These are phyloP conservation scores for Astrocystis sublimbata DNA, from an alignment of 495 filamentous ascomycete species.

Conservation along the genomic window DNA sequence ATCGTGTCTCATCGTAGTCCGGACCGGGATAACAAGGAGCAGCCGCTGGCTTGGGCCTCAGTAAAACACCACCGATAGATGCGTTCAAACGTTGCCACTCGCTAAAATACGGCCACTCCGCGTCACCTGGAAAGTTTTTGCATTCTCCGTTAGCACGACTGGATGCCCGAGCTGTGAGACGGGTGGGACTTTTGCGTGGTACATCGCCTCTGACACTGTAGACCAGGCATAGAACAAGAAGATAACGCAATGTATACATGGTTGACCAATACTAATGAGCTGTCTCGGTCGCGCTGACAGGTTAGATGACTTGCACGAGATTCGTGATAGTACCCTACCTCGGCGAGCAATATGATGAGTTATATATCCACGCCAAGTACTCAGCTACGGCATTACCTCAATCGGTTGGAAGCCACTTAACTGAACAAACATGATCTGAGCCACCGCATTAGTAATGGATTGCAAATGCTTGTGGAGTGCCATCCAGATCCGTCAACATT, in stretches of 20 bases:
- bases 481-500: too few relatives aligned
- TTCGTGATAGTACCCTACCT: background rate
- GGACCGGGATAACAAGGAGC: conserved; percentile 54
- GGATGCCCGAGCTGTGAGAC: background rate
- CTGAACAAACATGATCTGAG: background rate
- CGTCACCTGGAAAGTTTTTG: conserved; percentile 55
- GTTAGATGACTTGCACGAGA: background rate
- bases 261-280: background rate
- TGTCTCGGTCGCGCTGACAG: background rate
- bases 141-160: conserved; percentile 31
- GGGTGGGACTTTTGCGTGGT: background rate
- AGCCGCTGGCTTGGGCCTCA: conserved; percentile 54
- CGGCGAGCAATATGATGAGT: background rate
- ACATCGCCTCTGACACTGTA: background rate
- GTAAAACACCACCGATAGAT: conserved; percentile 48
- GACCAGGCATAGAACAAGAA: background rate
- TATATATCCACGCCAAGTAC: background rate
- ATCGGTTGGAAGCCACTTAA: background rate
- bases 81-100: conserved; percentile 50
- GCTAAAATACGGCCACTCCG: conserved; percentile 44
- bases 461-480: background rate
- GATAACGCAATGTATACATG: background rate
- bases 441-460: conserved; percentile 7
- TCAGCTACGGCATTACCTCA: background rate
- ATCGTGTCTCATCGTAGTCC: conserved; percentile 43